Evolutionary conservation across 495 filamentous ascomycete genomes (phyloP), one percentile per base, ranked within the genome.

Genomic region (Eremomyces bilateralis): DNA sequence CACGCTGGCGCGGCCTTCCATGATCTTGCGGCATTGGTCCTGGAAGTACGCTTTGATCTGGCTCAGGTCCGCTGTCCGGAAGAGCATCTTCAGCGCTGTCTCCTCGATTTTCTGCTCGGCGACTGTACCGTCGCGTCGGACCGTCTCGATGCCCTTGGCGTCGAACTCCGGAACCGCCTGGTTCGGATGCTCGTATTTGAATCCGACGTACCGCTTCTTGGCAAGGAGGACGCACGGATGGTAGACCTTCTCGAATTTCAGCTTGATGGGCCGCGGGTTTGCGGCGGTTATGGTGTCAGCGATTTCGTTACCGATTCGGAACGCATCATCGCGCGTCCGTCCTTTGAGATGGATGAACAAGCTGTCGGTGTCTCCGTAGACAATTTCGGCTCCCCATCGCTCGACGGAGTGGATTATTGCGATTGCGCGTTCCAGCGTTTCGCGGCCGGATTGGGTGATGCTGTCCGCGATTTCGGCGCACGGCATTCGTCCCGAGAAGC

Each of bases 201-300:
- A 94, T 16, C 88, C 88, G 22, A 94, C 90, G 47, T 97, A 97
- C 24, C 88, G 78, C 53, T 97, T 97, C 59, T 95, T 97, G 17
- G 90, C 81, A 0, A 97, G 67, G 2, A 97, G 65, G 1, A 94
- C 71, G 46, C 84, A 94, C 0, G 88, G 90, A 34, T 82, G 73
- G 52, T 97, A 97, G 10, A 97, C 88, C 46, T 97, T 97, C 54
- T 97, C 90, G 47, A 97, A 94, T 50, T 94, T 93, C 39, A 97
- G 72, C 54, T 93, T 95, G 35, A 97, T 60, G 0, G 88, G 88
- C 6, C 79, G 68, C 6, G 88, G 88, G 51, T 95, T 97, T 58
- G 77, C 76, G 34, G 80, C 61, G 0, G 90, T 97, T 37, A 97
- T 69, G 28, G 71, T 69, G 47, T 79, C 65, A n/a, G 84, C 76